Conservation (phyloP, 805 yeast species). For the Debaryomyces castellii region DNA sequence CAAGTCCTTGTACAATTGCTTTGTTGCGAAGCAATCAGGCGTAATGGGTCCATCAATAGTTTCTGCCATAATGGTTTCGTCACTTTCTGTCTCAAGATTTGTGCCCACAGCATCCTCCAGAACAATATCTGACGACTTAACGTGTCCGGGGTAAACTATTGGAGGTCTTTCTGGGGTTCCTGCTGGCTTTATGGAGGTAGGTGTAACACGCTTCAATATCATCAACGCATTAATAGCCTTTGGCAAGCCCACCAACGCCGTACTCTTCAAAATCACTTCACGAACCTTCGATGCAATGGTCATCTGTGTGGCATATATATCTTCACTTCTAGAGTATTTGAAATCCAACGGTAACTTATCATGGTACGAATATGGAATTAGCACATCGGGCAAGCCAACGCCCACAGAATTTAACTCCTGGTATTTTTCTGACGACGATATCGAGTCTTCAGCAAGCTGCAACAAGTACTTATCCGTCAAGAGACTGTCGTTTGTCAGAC, state of each 20-base stretch:
- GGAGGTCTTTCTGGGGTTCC: constrained; percentile 27
- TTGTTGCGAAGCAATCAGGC: constrained; percentile 26
- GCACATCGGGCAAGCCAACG: constrained; percentile 39
- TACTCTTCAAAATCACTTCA: constrained; percentile 75
- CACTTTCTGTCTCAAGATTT: constrained; percentile 17
- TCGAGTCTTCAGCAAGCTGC: constrained; percentile 40
- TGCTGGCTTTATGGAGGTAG: constrained; percentile 35
- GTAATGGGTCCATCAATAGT: constrained; percentile 46
- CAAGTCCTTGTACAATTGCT: constrained; percentile 25
- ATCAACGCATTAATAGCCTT: constrained; percentile 78
- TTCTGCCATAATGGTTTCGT: constrained; percentile 18
- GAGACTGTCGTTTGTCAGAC: constrained; percentile 20
- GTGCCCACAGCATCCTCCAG: constrained; percentile 42
- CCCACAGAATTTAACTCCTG: constrained; percentile 42
- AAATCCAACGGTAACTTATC: constrained; percentile 37
- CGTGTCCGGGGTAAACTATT: constrained; percentile 30
- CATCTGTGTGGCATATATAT: constrained; percentile 34
- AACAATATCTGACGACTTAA: constrained; percentile 36
- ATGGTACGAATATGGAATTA: constrained; percentile 38
- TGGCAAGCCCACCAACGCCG: constrained; percentile 83
- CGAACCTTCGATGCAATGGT: constrained; percentile 55
- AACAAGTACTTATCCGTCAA: constrained; percentile 34
- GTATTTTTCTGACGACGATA: constrained; percentile 36
- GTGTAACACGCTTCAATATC: constrained; percentile 63
- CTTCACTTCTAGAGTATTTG: constrained; percentile 32